phyloP scores from a whole-genome alignment of 2,329 filamentous ascomycete species.

The Cytospora paraplurivora region DNA sequence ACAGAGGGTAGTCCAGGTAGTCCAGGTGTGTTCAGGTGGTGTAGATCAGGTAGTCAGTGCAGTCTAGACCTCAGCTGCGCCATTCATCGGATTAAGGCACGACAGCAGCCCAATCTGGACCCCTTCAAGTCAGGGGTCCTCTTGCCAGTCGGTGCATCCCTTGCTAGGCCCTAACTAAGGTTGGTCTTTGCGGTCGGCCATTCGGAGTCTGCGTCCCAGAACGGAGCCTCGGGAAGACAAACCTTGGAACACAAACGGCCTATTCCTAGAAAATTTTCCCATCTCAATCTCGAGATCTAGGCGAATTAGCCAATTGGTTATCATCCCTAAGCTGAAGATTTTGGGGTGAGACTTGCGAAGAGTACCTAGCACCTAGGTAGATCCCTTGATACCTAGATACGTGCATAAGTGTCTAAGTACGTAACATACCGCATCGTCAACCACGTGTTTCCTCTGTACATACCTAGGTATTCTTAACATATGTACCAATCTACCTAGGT shows the following conservation, averaged over 20 bases:
- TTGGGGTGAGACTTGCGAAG: too few species aligned
- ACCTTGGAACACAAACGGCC: too few species aligned
- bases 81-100: constrained; percentile 25
- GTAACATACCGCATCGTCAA: not conserved
- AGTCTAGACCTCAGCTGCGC: constrained; percentile 28
- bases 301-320: not conserved
- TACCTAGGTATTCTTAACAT: too few species aligned
- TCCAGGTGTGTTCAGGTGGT: too few species aligned
- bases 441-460: not conserved
- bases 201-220: not conserved
- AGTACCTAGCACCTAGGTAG: too few species aligned
- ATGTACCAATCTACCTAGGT: not conserved
- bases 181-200: not conserved
- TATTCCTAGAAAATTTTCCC: not conserved
- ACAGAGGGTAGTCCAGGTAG: too few species aligned
- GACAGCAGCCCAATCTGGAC: constrained; percentile 26
- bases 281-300: not conserved
- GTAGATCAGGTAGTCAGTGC: constrained; percentile 3
- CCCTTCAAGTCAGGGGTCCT: constrained; percentile 14
- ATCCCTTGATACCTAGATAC: too few species aligned
- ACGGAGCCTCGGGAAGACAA: not conserved
- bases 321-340: not conserved
- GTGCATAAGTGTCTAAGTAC: too few species aligned
- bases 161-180: not conserved
- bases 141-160: constrained; percentile 15